Evolutionary conservation across 306 rosid species (phyloP).

Genomic region (Trifolium repens): DNA sequence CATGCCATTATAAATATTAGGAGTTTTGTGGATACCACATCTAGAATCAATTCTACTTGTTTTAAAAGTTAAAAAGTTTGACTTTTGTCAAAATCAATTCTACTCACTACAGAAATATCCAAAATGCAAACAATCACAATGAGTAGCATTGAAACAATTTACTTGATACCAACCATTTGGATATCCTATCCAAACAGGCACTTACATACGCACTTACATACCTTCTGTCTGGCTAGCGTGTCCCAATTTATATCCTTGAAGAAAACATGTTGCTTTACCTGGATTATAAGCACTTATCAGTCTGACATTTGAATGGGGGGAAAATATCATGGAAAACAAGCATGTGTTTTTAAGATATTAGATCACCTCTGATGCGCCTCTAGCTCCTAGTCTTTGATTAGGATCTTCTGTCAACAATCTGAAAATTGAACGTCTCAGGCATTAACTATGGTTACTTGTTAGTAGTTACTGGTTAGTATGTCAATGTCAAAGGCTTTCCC

Average conservation of each 20-base stretch:
- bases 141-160: background rate
- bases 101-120: background rate
- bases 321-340: conserved; percentile 30
- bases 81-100: conserved; percentile 12
- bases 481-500: conserved; percentile 15
- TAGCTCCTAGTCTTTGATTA: conserved; percentile 92
- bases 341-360: conserved; percentile 33
- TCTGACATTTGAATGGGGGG: conserved; percentile 21
- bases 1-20: no score
- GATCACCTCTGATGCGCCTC: conserved; percentile 91
- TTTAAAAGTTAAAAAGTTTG: background rate
- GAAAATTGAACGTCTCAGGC: conserved; percentile 48
- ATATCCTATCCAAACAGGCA: background rate
- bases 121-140: background rate
- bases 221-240: conserved; percentile 98
- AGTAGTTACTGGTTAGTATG: conserved; percentile 3
- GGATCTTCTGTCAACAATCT: conserved; percentile 97
- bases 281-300: conserved; percentile 46
- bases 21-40: background rate
- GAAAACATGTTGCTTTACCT: conserved; percentile 95
- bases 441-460: background rate
- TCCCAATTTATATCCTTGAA: conserved; percentile 99
- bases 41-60: background rate
- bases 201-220: conserved; percentile 51
- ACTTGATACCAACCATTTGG: background rate